Evolutionary conservation across 257 asterid species (phyloP), one percentile per base, ranked within the genome.

Genomic region (Cruciata laevipes): DNA sequence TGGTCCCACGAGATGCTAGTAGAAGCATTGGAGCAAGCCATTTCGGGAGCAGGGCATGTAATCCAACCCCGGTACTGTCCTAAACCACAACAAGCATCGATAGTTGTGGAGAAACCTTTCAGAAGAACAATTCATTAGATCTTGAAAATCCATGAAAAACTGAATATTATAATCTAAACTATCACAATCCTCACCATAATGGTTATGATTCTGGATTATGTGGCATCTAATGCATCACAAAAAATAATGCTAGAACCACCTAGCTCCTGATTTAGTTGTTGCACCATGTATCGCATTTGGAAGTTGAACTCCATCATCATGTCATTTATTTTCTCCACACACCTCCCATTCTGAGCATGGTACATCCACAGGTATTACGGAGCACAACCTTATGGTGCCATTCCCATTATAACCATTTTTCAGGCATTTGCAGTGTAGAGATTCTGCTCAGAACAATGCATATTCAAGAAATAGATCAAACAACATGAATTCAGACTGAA

Each of bases 1-100:
- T 94, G 97, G 31, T 94, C 97, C 99, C 99, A 90, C 96, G 96
- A 90, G 6, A 90, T 66, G 73, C 90, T 91, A 55, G 73, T 76
- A 7, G 92, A 75, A 23, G 99, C 95, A 66, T 88, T 83, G 9
- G 17, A 57, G 67, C 97, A 94, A 12, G 96, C 95, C 96, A 94
- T 90, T 51, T 88, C 93, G 30, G 97, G 78, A 32, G 96, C 76
- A 61, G 90, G 79, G 79, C 97, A 90, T 71, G 82, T 71, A 13
- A 90, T 66, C 88, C 85, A 80, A 56, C 95, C 99, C 66, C 65
- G 77, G 25, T 88, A 87, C 72, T 69, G 79, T 67, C 99, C 99
- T 23, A 82, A 78, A 60, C 99, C 99, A 76, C 99, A 94, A 75
- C 97, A 94, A 38, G 99, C 96, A 75, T 87, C 90, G 16, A 80